Conservation (phyloP, 441 rosid species). For the Pelargonium cotyledonis region DNA sequence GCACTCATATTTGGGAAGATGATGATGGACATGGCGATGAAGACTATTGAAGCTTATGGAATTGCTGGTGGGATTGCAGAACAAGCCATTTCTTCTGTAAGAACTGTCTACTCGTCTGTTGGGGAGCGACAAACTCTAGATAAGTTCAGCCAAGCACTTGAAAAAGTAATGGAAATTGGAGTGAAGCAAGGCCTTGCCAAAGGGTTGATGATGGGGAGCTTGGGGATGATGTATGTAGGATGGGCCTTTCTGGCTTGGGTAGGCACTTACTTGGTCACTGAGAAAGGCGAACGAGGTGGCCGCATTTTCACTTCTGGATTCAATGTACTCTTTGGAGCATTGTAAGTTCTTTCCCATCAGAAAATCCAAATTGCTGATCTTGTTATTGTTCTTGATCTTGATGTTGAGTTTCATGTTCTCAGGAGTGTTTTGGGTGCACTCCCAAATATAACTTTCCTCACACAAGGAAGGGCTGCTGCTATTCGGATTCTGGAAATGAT, state of each 20-base stretch:
- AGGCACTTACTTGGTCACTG: conserved; percentile 54
- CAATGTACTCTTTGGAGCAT: conserved; percentile 59
- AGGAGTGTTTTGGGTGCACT: conserved; percentile 54
- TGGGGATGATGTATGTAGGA: conserved; percentile 57
- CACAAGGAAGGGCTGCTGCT: conserved; percentile 51
- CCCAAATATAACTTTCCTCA: conserved; percentile 50
- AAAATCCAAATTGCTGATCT: neutral
- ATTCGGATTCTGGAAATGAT: conserved; percentile 49
- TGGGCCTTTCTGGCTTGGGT: conserved; percentile 72
- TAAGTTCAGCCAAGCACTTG: conserved; percentile 48
- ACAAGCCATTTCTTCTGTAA: conserved; percentile 62
- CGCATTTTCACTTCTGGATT: conserved; percentile 51
- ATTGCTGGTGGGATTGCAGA: conserved; percentile 65
- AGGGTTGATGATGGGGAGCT: conserved; percentile 66
- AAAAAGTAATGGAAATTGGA: conserved; percentile 47
- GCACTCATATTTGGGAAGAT: conserved; percentile 56
- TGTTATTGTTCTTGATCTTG: neutral
- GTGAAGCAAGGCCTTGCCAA: conserved; percentile 54
- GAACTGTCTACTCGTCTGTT: conserved; percentile 55
- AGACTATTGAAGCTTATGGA: conserved; percentile 56
- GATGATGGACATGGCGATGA: conserved; percentile 53
- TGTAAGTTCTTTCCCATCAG: conserved; percentile 26
- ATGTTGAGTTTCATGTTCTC: conserved; percentile 17
- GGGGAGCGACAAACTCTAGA: conserved; percentile 46
- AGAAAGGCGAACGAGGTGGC: conserved; percentile 55